A percentile compares a stretch with the other conserved stretches of the same genome.
Conservation (phyloP, 768 basidiomycete genomes). For the Rhizopogon rudus region DNA sequence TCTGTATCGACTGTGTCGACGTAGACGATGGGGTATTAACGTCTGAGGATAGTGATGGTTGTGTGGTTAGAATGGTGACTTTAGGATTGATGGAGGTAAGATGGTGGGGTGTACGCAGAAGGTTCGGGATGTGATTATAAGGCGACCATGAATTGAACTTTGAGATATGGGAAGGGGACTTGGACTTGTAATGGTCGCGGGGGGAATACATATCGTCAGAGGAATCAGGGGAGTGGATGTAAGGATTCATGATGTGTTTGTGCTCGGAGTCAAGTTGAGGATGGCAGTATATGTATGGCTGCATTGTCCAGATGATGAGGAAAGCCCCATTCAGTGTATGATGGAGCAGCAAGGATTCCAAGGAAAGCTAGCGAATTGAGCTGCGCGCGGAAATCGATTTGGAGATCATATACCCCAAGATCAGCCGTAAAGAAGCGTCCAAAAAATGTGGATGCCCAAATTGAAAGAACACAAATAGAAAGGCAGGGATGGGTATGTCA, state of each 20-base stretch:
- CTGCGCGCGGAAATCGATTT: constrained; percentile 16
- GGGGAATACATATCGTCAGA: constrained; percentile 17
- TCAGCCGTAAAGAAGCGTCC: constrained; percentile 14
- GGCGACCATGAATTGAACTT: constrained; percentile 17
- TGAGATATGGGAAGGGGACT: constrained; percentile 5
- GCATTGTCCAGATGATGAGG: constrained; percentile 9
- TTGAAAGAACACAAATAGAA: constrained; percentile 7
- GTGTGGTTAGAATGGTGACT: constrained; percentile 20
- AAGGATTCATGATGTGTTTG: constrained; percentile 24
- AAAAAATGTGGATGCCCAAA: constrained; percentile 7
- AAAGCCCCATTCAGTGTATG: constrained; percentile 14
- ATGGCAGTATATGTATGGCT: constrained; percentile 28
- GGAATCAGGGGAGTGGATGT: constrained; percentile 10
- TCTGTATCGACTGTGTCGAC: constrained; percentile 27
- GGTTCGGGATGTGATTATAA: constrained; percentile 6
- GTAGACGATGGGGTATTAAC: constrained; percentile 26
- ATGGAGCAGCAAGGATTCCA: constrained; percentile 11
- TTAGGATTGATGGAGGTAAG: constrained; percentile 22
- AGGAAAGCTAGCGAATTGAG: constrained; percentile 11
- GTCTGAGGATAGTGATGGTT: constrained; percentile 18
- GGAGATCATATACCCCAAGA: constrained; percentile 27
- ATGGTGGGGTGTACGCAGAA: constrained; percentile 11
- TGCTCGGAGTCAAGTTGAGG: constrained; percentile 17
- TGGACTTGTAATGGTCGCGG: constrained; percentile 19
- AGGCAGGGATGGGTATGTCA: constrained; percentile 25